Percentiles rank a stretch among this genome's conserved stretches.
Conservation (phyloP, 2,329 filamentous ascomycete species). For the Xylaria polymorpha region DNA sequence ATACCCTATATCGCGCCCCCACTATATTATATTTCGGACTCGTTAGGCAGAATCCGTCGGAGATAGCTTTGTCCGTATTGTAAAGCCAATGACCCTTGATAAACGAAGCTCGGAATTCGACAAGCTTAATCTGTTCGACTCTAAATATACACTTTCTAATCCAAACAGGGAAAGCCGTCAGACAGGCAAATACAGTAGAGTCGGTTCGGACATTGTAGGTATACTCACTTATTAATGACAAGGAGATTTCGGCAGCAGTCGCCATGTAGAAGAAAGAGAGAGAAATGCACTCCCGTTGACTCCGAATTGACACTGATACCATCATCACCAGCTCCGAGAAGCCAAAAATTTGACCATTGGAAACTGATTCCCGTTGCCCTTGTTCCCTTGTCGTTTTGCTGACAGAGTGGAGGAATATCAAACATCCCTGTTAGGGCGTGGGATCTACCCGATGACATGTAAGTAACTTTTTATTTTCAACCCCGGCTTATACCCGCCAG, state of each 20-base stretch:
- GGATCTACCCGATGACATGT: too few species aligned
- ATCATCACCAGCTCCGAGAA: neutral
- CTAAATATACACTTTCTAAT: neutral
- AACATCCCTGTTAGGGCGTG: conserved; percentile 13
- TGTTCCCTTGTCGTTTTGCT: neutral
- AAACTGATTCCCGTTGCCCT: neutral
- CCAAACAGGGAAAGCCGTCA: neutral
- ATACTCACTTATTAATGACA: neutral
- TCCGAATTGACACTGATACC: neutral
- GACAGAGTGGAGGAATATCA: neutral
- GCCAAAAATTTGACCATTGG: neutral
- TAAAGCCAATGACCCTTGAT: neutral
- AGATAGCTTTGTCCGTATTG: neutral
- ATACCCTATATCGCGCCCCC: too few species aligned
- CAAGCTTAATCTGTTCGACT: neutral
- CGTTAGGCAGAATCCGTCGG: neutral
- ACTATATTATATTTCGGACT: neutral
- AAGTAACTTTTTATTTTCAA: conserved; percentile 10
- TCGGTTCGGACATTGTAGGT: too few species aligned
- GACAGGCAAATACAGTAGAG: neutral
- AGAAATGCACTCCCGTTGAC: too few species aligned
- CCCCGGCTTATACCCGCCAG: conserved; percentile 31
- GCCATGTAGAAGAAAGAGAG: neutral
- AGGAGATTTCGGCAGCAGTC: neutral
- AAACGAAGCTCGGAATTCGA: too few species aligned